Base-by-base conservation (phyloP, 1,284 basidiomycete species). In the Cutaneotrichosporon sp. region DNA sequence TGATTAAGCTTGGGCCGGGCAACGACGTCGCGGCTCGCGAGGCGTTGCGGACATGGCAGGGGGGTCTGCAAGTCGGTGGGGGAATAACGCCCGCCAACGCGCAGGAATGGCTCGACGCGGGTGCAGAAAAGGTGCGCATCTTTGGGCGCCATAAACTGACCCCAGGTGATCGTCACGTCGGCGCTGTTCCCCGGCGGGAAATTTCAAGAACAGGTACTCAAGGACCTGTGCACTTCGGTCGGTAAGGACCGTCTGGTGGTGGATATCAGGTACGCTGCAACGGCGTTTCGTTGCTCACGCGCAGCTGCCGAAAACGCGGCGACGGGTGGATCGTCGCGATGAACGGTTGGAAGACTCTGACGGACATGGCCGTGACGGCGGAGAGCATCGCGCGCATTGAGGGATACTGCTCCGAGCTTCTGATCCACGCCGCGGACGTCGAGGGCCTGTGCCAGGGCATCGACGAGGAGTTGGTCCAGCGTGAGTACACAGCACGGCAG, bases 311-410 rank as follows among this genome's bases (percentile, higher is more conserved):
- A 18, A 81, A 83, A 63, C 78, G 83, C 66, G 86, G 79, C 13
- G 77, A 83, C 35, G 84, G 79, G 60, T 99, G 96, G 96, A 80
- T 92, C 35, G 88, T 99, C 8, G 93, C 96, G 1, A 97, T 96
- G 92, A 97, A 98, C 76, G 90, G 92, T 67, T 99, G 96, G 96
- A 93, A 97, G 73, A 87, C 88, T 53, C 81, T 97, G 50, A 97
- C 96, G 0, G 89, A 97, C 66, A 90, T 91, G 85, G 85, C 88
- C 66, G 88, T 99, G 17, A 87, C 81, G 12, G 43, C 54, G 59
- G 69, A 68, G 38, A 66, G 58, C n/a, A 69, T 74, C 46, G 18
- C 42, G 26, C 54, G 54, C 21, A 68, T 74, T n/a, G 69, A 70
- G 46, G 33, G 36, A n/a, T 55, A 59, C 55, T 62, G 41, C 68